A percentile compares a stretch with the other conserved stretches of the same genome.
Evolutionary conservation across 2,329 filamentous ascomycete species (phyloP).

Genomic region (Colletotrichum sp.): DNA sequence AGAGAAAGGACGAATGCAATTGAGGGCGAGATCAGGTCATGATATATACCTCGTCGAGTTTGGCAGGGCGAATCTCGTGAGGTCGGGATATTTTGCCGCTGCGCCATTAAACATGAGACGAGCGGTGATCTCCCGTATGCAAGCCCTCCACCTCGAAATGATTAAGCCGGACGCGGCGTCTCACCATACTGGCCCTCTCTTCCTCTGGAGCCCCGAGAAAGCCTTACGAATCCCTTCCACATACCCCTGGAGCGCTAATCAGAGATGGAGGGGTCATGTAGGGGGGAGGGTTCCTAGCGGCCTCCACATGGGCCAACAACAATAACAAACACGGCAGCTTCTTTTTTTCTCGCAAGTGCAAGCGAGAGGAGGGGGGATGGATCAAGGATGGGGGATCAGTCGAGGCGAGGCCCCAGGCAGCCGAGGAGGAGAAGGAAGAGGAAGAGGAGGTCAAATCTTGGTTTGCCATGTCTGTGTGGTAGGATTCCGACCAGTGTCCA

Average conservation of each 20-base stretch:
- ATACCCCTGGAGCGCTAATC: background rate
- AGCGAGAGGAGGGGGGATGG: background rate
- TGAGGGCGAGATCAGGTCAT: background rate
- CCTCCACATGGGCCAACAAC: background rate
- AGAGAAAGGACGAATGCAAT: background rate
- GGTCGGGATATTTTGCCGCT: background rate
- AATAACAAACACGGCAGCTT: background rate
- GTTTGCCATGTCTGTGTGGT: background rate
- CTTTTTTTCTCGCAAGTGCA: background rate
- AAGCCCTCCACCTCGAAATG: constrained; percentile 11
- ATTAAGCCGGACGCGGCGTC: constrained; percentile 2
- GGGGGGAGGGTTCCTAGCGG: background rate
- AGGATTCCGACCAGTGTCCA: background rate
- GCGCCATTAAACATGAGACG: constrained; percentile 16
- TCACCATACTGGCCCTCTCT: background rate
- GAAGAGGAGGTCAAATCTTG: background rate
- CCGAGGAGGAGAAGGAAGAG: background rate
- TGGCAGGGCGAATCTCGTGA: background rate
- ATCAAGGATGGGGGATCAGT: background rate
- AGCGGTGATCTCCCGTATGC: constrained; percentile 19
- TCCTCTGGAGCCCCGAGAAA: background rate
- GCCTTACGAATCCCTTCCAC: background rate
- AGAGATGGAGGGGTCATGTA: background rate
- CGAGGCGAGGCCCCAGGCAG: background rate
- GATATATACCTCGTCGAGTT: background rate